Evolutionary conservation across 2,329 filamentous ascomycete species (phyloP).

Genomic region (Emmonsiellopsis sp.): DNA sequence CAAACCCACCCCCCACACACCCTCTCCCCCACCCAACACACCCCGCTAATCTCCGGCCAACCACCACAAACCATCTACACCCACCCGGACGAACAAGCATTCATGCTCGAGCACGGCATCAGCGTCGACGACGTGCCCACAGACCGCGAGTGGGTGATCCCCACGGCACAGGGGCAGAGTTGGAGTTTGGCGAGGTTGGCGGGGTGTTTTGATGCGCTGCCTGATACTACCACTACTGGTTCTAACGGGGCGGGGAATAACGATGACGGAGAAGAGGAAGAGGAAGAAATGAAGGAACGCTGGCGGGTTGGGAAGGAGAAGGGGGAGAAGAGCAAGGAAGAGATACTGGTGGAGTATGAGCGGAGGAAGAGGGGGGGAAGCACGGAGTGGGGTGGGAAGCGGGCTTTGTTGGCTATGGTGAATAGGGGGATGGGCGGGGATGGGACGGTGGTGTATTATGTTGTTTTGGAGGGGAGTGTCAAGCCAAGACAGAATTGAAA

Average conservation of each 20-base stretch:
- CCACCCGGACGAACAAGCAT: conserved; percentile 56
- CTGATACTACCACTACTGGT: conserved; percentile 11
- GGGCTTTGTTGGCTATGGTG: conserved; percentile 48
- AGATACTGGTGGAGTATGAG: conserved; percentile 21
- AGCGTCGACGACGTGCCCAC: conserved; percentile 36
- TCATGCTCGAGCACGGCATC: conserved; percentile 44
- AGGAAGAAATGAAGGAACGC: conserved; percentile 11
- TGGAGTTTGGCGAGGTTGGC: conserved; percentile 50
- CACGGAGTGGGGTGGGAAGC: conserved; percentile 39
- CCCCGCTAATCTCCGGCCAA: conserved; percentile 50
- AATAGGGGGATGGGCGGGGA: conserved; percentile 42
- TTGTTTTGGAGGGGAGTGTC: conserved; percentile 54
- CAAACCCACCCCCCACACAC: conserved; percentile 36
- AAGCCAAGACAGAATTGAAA: conserved; percentile 55
- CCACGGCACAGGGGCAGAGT: conserved; percentile 48
- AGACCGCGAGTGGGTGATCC: conserved; percentile 51
- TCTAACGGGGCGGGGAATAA: background rate
- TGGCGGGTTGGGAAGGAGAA: conserved; percentile 9
- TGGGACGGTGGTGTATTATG: conserved; percentile 56
- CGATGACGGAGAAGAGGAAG: conserved; percentile 8
- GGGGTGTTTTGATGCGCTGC: conserved; percentile 44
- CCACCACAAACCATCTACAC: conserved; percentile 52
- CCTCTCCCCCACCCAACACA: conserved; percentile 21
- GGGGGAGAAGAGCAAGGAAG: conserved; percentile 17
- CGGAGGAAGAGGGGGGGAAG: conserved; percentile 18